Base-by-base conservation (phyloP, 169 alveolate genomes). In the Neospora caninum region DNA sequence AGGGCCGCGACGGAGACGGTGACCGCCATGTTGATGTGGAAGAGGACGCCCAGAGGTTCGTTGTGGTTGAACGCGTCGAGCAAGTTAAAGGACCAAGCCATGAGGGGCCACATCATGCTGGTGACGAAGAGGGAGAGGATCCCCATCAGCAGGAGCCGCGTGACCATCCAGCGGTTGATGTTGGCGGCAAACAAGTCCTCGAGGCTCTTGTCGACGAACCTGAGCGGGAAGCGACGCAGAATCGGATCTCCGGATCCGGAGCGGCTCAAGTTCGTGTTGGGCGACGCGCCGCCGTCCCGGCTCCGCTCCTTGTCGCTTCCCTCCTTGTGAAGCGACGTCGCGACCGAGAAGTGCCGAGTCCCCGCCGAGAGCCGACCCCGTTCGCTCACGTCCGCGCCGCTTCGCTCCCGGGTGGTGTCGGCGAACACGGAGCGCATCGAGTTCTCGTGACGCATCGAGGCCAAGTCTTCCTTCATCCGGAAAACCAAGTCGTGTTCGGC, bases 121-220 rank as follows among this genome's bases (percentile, higher is more conserved):
- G 93, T 91, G 29, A 91, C 87, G 73, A 91, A 73, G 54, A 91
- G 88, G 69, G 64, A 36, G 38, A 91, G 88, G 45, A 91, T 41
- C 0, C 93, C 87, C 93, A 91, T 91, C 29, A 78, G 93, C 0
- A 91, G 25, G 78, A 91, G 84, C 10, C 93, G 93, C 70, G 82
- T 80, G 13, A 70, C 29, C 93, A 91, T 91, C 93, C 93, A 91
- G 80, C 67, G 93, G 88, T 91, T 91, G 42, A 91, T 78, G 69
- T 91, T 91, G 69, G 34, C 78, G n/a, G 93, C 84, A 25, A 91
- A 91, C 42, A 91, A 31, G 36, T 91, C 93, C 78, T 91, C 93
- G 29, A 91, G 88, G 0, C 45, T 88, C 6, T 18, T 43, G 53
- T 80, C 82, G n/a, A 80, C 82, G 43, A 91, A 91, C n/a, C 34